Base-by-base conservation (phyloP, 2,329 filamentous ascomycete species). In the Xylariaceae sp. region DNA sequence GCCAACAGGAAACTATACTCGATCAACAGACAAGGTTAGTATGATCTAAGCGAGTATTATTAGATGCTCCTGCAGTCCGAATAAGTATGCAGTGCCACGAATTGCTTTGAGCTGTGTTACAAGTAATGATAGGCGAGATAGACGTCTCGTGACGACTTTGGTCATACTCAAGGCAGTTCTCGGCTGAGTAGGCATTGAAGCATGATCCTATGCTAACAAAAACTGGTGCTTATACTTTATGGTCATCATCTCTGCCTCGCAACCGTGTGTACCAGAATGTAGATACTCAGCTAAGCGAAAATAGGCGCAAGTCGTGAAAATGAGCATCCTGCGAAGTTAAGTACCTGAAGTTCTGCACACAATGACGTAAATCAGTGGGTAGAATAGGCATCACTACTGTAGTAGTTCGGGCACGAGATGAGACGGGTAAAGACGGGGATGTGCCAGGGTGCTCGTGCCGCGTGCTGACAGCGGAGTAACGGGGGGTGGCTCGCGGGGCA, bases 401-500 rank as follows among this genome's bases (percentile, higher is more conserved):
- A 30, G 43, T 24, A 21, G 20, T 30, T n/a, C n/a, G 26, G 45
- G 26, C 26, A 47, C 32, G 10, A 27, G 16, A 21, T 16, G 27
- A 23, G 15, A 20, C 18, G 26, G 33, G 18, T 24, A 24, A 47
- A 18, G 40, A 51, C 41, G 26, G 18, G 13, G 32, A 20, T 20
- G 33, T 21, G 27, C n/a, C 24, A 16, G 11, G 37, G 24, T 11
- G 15, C 40, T 32, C n/a, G 11, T 46, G 18, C 36, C 26, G 23
- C 10, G 15, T 40, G 41, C 26, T 50, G 42, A 40, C 27, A n/a
- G n/a, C 30, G 26, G 41, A 43, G 39, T 40, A 44, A 29, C n/a
- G n/a, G 7, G 35, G 30, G 26, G 15, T 18, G 35, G 21, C 13
- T 40, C n/a, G 37, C 20, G 16, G n/a, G 32, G 15, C 35, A 39